These are phyloP conservation scores for Clathrus columnatus DNA, from an alignment of 768 basidiomycete species.

Conservation along the genomic window DNA sequence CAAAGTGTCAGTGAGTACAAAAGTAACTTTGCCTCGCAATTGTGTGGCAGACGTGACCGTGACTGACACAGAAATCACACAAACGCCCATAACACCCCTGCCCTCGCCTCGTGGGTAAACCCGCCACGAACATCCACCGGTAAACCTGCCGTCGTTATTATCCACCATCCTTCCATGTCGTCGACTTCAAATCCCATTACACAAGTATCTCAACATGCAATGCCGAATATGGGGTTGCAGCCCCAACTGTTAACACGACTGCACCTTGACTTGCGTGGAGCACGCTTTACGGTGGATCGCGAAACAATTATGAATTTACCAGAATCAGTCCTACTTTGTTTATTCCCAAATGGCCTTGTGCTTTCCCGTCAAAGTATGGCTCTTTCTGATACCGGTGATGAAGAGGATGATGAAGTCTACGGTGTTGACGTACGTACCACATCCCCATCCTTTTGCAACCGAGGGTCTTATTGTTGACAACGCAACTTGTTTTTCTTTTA, in stretches of 20 bases:
- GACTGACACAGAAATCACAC: not conserved
- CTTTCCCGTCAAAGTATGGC: constrained; percentile 79
- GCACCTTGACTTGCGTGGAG: constrained; percentile 85
- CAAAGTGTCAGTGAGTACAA: too few relatives aligned
- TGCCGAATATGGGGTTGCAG: constrained; percentile 64
- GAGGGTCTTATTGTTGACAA: not conserved
- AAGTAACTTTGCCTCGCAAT: not conserved
- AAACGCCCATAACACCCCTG: constrained; percentile 2
- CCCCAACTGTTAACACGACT: constrained; percentile 84
- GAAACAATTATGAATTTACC: constrained; percentile 98
- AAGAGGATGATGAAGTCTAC: constrained; percentile 88
- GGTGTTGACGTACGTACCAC: constrained; percentile 79
- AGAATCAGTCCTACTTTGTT: constrained; percentile 90
- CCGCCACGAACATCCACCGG: not conserved
- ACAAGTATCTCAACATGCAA: constrained; percentile 40
- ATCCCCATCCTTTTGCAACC: not conserved
- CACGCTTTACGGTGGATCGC: constrained; percentile 88
- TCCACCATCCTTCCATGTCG: too few relatives aligned
- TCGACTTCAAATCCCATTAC: constrained; percentile 53
- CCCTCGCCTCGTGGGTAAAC: constrained; percentile 1
- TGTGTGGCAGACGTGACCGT: not conserved
- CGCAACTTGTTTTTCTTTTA: not conserved
- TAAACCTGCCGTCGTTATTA: too few relatives aligned
- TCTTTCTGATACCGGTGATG: constrained; percentile 65
- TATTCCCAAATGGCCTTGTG: constrained; percentile 96